These are phyloP conservation scores for Cornus florida DNA, from an alignment of 148 eudicot species.

Conservation along the genomic window DNA sequence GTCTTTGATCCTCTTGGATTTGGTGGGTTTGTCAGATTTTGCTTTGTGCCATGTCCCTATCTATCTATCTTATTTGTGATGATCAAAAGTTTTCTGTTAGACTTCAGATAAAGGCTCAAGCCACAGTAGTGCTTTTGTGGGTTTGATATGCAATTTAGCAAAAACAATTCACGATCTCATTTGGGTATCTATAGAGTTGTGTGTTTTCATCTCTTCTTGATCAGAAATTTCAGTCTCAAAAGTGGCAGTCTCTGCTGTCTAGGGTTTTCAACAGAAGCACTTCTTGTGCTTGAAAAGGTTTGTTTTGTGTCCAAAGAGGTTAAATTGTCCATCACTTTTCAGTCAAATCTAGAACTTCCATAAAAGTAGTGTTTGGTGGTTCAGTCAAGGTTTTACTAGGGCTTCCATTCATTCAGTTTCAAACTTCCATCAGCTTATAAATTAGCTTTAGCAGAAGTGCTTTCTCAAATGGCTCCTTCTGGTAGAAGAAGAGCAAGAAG, in stretches of 20 bases:
- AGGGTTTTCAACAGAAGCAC: too few species aligned
- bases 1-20: not conserved
- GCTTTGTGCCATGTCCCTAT: not conserved
- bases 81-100: not conserved
- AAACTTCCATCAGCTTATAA: too few species aligned
- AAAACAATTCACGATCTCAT: not conserved
- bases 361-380: not conserved
- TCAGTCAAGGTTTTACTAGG: not conserved
- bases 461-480: conserved; percentile 13
- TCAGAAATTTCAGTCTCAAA: not conserved
- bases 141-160: not conserved
- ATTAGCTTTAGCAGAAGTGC: not conserved
- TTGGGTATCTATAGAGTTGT: not conserved
- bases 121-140: not conserved
- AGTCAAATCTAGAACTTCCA: not conserved
- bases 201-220: conserved; percentile 1
- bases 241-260: not conserved
- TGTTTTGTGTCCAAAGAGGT: not conserved
- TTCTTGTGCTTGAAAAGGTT: not conserved
- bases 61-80: not conserved
- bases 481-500: conserved; percentile 9
- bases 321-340: not conserved
- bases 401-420: not conserved
- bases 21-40: not conserved
- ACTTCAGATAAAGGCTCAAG: not conserved